Percentiles rank a stretch among this genome's conserved stretches.
Evolutionary conservation across 495 filamentous ascomycete genomes (phyloP).

Genomic region (Penicillium canariense): DNA sequence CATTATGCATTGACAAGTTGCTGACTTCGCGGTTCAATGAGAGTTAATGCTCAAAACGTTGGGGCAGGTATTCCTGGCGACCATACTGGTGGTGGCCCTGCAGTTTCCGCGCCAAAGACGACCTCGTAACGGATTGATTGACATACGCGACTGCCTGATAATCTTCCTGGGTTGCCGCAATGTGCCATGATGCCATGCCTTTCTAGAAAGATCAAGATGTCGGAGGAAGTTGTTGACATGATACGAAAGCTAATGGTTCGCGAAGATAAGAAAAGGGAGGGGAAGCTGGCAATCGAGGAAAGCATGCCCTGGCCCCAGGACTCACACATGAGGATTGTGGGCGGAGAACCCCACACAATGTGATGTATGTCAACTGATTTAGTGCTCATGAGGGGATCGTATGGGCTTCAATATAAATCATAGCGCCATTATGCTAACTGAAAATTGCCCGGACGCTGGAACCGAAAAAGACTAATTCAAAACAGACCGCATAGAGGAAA

Average conservation of each 20-base stretch:
- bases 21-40: neutral
- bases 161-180: neutral
- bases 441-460: neutral
- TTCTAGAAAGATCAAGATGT: no score
- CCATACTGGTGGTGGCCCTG: neutral
- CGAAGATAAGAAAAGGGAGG: no score
- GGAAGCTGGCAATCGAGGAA: no score
- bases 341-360: no score
- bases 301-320: no score
- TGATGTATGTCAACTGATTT: neutral
- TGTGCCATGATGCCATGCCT: no score
- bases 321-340: neutral
- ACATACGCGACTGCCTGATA: neutral
- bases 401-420: neutral
- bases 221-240: no score
- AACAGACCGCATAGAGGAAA: no score
- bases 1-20: slow-evolving; percentile 2
- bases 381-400: neutral
- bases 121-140: neutral
- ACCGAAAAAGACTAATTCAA: neutral
- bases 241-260: no score
- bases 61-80: neutral
- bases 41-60: neutral
- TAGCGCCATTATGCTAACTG: neutral
- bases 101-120: neutral